Conservation (phyloP, 495 filamentous ascomycete genomes). For the Penicillium dipodomyicola region DNA sequence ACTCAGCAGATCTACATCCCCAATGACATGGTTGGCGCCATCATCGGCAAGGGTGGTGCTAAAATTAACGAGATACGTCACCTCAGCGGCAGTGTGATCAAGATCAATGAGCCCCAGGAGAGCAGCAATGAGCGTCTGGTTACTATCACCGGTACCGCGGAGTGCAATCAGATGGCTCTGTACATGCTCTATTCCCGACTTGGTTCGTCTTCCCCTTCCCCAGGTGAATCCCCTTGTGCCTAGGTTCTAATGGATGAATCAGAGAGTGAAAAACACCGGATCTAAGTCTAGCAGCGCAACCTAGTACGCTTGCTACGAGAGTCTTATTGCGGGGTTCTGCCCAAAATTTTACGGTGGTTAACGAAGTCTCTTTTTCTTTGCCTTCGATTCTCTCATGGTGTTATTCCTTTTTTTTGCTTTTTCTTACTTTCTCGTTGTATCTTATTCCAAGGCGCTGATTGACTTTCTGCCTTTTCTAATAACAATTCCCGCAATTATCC, state of each 20-base stretch:
- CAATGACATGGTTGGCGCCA: conserved; percentile 99
- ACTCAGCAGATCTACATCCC: conserved; percentile 99
- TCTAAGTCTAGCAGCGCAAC: conserved; percentile 37
- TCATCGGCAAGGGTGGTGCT: conserved; percentile 96
- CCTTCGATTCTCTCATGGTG: conserved; percentile 19
- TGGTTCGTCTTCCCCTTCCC: conserved; percentile 59
- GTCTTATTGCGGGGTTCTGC: conserved; percentile 13
- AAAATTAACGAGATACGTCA: conserved; percentile 99
- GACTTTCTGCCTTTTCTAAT: conserved; percentile 20
- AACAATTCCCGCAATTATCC: conserved; percentile 27
- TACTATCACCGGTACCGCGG: conserved; percentile 94
- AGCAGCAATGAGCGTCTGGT: conserved; percentile 98
- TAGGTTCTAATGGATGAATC: conserved; percentile 22
- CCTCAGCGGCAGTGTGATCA: conserved; percentile 95
- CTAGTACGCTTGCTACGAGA: conserved; percentile 13
- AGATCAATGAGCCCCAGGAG: conserved; percentile 99
- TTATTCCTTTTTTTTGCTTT: conserved; percentile 24
- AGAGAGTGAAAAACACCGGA: conserved; percentile 85
- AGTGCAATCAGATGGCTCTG: conserved; percentile 98
- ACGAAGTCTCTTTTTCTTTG: conserved; percentile 29
- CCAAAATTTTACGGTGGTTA: conserved; percentile 38
- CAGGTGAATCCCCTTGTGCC: not conserved
- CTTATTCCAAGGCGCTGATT: conserved; percentile 41
- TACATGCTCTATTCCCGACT: conserved; percentile 98
- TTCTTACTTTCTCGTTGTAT: conserved; percentile 40